Evolutionary conservation across 371 early-diverging fungal species (phyloP).

Genomic region (Nematocida sp.): DNA sequence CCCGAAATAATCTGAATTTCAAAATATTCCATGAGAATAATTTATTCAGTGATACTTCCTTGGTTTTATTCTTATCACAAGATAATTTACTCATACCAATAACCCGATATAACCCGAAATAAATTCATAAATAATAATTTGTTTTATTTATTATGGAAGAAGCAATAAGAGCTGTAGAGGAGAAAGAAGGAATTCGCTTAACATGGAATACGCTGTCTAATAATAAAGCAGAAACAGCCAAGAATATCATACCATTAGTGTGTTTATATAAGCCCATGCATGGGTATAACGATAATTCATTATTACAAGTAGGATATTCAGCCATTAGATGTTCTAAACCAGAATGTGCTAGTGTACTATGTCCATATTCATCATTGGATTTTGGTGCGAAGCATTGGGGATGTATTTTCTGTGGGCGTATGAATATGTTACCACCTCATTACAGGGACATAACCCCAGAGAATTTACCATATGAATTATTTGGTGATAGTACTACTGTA

Average conservation of each 20-base stretch:
- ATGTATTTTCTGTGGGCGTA: slow-evolving; percentile 92
- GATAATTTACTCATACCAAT: not conserved
- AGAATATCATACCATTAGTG: slow-evolving; percentile 89
- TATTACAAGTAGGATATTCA: slow-evolving; percentile 71
- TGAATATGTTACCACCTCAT: slow-evolving; percentile 94
- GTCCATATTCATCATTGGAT: slow-evolving; percentile 93
- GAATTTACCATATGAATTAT: slow-evolving; percentile 89
- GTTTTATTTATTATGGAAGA: slow-evolving; percentile 68
- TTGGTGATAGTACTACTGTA: slow-evolving; percentile 85
- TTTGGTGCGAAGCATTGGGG: slow-evolving; percentile 90
- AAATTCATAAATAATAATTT: slow-evolving; percentile 25
- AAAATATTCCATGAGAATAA: not conserved
- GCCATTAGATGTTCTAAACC: slow-evolving; percentile 29
- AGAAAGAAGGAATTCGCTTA: slow-evolving; percentile 73
- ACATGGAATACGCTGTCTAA: slow-evolving; percentile 98
- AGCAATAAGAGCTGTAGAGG: slow-evolving; percentile 70
- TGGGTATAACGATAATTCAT: slow-evolving; percentile 72
- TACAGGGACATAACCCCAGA: slow-evolving; percentile 89
- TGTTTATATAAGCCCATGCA: slow-evolving; percentile 86
- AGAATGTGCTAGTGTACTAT: slow-evolving; percentile 76
- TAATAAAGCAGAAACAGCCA: slow-evolving; percentile 82
- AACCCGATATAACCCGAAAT: not conserved
- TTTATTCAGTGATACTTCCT: not conserved
- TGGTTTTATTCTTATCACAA: not conserved
- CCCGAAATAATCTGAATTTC: too few species aligned